Evolutionary conservation across 208 protist species (phyloP).

Genomic region (Zelonia costaricensis): DNA sequence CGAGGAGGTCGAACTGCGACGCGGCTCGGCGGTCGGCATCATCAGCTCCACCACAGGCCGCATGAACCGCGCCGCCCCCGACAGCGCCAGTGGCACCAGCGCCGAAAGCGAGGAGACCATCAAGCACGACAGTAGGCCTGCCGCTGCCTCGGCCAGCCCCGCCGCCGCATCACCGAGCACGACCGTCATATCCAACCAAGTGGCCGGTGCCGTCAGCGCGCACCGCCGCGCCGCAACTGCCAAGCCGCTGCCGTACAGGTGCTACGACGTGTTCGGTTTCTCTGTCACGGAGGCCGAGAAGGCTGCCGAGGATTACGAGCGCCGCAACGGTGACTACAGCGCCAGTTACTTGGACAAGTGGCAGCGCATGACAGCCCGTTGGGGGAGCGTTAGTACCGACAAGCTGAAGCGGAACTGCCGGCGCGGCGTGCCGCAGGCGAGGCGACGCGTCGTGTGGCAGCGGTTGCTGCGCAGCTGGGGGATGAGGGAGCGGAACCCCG

Average conservation of each 20-base stretch:
- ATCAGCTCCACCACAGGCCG: constrained; percentile 51
- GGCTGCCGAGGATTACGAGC: constrained; percentile 48
- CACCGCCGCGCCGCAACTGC: neutral
- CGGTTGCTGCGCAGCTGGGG: constrained; percentile 48
- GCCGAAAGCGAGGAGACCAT: constrained; percentile 1
- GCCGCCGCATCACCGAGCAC: neutral
- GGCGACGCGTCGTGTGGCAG: constrained; percentile 68
- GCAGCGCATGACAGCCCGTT: constrained; percentile 33
- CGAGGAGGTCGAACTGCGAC: constrained; percentile 40
- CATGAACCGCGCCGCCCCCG: neutral
- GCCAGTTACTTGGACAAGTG: constrained; percentile 25
- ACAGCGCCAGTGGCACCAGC: neutral
- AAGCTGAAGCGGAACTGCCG: constrained; percentile 68
- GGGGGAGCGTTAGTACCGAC: constrained; percentile 21
- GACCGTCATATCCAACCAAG: neutral
- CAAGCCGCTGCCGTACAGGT: constrained; percentile 7
- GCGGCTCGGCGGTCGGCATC: constrained; percentile 9
- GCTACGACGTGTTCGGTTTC: constrained; percentile 78
- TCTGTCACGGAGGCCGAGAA: constrained; percentile 67
- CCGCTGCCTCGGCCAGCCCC: neutral
- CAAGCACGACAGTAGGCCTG: neutral
- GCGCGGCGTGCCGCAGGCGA: constrained; percentile 65
- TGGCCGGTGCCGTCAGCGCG: neutral
- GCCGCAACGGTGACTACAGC: constrained; percentile 12
- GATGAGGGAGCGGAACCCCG: constrained; percentile 13